Percentiles rank a stretch among this genome's conserved stretches.
phyloP scores from a whole-genome alignment of 2,329 filamentous ascomycete species.

The Alternaria sp. region DNA sequence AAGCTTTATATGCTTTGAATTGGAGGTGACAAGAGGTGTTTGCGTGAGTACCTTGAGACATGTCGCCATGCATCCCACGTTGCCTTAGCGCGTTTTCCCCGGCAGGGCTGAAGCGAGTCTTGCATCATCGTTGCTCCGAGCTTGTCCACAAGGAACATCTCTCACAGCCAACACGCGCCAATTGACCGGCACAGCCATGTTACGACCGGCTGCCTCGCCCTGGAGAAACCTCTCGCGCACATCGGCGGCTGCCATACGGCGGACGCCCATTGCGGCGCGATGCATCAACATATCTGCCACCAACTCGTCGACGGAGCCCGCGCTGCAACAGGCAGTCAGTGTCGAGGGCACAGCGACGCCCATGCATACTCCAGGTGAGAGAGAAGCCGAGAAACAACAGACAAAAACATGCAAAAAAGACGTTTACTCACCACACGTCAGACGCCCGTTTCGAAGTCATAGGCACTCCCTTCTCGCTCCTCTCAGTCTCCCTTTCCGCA shows the following conservation, averaged over 20 bases:
- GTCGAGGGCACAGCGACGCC: slow-evolving; percentile 32
- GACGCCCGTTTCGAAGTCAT: slow-evolving; percentile 96
- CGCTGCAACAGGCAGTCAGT: slow-evolving; percentile 42
- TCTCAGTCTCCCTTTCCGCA: slow-evolving; percentile 90
- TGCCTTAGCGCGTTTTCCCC: slow-evolving; percentile 9
- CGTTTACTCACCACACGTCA: slow-evolving; percentile 49
- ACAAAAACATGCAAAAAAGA: background rate
- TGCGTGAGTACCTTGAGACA: slow-evolving; percentile 9
- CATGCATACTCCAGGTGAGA: slow-evolving; percentile 40
- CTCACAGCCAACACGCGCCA: slow-evolving; percentile 23
- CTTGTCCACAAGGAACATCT: background rate
- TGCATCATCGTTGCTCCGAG: slow-evolving; percentile 18
- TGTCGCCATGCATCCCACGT: slow-evolving; percentile 11
- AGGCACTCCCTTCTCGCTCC: slow-evolving; percentile 88
- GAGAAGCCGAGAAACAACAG: background rate
- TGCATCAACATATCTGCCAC: slow-evolving; percentile 58
- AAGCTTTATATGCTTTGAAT: slow-evolving; percentile 10
- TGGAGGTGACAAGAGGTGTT: background rate
- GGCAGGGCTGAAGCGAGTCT: slow-evolving; percentile 20
- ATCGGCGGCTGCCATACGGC: slow-evolving; percentile 18
- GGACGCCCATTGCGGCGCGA: slow-evolving; percentile 36
- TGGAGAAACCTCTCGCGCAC: slow-evolving; percentile 32
- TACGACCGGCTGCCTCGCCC: slow-evolving; percentile 42
- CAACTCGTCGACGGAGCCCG: slow-evolving; percentile 51
- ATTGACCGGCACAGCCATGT: slow-evolving; percentile 42